These are phyloP conservation scores for Sphenostylis stenocarpa DNA, from an alignment of 306 rosid species.

Conservation along the genomic window DNA sequence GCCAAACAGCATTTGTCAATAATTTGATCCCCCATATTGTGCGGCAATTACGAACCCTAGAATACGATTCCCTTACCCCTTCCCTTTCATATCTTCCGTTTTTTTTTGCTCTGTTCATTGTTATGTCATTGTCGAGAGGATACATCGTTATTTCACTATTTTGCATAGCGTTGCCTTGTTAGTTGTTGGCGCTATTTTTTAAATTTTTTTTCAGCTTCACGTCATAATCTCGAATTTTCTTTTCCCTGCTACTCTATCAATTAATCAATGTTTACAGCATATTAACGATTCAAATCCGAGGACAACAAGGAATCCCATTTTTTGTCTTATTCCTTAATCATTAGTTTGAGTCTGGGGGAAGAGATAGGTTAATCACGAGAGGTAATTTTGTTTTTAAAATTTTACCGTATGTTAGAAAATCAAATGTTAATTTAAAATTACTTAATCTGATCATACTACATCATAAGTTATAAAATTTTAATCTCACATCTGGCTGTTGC, in stretches of 20 bases:
- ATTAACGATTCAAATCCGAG: not conserved
- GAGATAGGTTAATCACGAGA: not conserved
- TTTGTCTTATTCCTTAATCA: not conserved
- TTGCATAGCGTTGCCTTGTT: not conserved
- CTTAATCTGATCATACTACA: not conserved
- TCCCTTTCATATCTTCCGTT: not conserved
- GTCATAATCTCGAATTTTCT: not conserved
- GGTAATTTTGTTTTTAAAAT: not conserved
- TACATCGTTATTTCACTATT: not conserved
- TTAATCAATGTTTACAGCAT: not conserved
- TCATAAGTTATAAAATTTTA: not conserved
- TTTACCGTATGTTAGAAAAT: not conserved
- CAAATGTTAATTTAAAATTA: not conserved
- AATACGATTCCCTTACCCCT: not conserved
- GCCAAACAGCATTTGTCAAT: not conserved
- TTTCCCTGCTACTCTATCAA: not conserved
- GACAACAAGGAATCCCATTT: not conserved
- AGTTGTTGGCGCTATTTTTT: not conserved
- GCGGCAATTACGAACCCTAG: not conserved
- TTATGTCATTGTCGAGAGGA: not conserved
- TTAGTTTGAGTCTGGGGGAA: not conserved
- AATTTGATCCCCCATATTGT: not conserved
- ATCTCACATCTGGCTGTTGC: not conserved
- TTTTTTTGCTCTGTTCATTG: not conserved
- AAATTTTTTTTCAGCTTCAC: not conserved